A percentile compares a stretch with the other conserved stretches of the same genome.
These are phyloP conservation scores for Globisporangium radiosum DNA, from an alignment of 352 stramenopile species.

Conservation along the genomic window DNA sequence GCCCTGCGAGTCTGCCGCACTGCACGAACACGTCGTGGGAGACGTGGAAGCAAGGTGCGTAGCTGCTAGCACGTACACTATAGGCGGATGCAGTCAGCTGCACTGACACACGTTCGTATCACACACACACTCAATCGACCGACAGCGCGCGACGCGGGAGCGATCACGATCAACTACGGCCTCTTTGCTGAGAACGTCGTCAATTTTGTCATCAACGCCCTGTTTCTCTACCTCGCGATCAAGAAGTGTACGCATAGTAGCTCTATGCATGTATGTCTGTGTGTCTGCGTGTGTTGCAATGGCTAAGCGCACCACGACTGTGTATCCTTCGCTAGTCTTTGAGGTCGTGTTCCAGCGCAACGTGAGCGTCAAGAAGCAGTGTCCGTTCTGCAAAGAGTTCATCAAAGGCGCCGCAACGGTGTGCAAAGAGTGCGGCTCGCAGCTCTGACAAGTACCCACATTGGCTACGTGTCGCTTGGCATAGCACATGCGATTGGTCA, in stretches of 20 bases:
- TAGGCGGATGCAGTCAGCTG: not conserved
- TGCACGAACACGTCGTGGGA: constrained; percentile 50
- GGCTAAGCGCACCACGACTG: too few relatives aligned
- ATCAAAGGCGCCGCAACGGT: constrained; percentile 43
- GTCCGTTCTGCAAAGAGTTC: constrained; percentile 62
- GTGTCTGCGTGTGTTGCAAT: not conserved
- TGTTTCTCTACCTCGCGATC: constrained; percentile 67
- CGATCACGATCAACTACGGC: constrained; percentile 65
- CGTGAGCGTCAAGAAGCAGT: constrained; percentile 58
- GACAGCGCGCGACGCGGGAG: constrained; percentile 44
- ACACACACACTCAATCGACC: not conserved
- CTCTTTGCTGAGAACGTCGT: constrained; percentile 62
- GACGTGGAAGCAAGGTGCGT: constrained; percentile 55
- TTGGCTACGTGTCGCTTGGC: too few relatives aligned
- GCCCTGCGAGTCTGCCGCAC: constrained; percentile 20
- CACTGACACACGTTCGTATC: not conserved
- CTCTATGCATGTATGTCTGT: not conserved
- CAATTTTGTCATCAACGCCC: constrained; percentile 67
- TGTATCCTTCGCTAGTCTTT: constrained; percentile 19
- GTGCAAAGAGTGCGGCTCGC: constrained; percentile 31
- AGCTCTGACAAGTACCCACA: constrained; percentile 2
- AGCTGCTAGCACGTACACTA: not conserved
- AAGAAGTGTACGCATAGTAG: constrained; percentile 41
- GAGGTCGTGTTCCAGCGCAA: constrained; percentile 59
- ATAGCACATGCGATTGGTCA: too few relatives aligned